Evolutionary conservation across 495 filamentous ascomycete species (phyloP).

Genomic region (Penicillium arizonense): DNA sequence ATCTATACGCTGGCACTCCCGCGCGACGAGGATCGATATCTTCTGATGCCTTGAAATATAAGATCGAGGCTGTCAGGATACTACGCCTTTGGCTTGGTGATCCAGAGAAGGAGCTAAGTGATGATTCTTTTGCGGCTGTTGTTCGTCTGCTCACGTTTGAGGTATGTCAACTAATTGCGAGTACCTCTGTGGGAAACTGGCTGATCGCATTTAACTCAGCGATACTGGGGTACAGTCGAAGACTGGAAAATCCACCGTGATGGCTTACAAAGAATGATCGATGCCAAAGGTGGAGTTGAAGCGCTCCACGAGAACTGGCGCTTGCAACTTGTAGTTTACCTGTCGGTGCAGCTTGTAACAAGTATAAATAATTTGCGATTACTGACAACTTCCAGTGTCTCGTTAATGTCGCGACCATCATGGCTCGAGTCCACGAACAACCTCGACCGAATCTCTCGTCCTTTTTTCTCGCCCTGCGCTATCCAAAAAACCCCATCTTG

Average conservation of each 20-base stretch:
- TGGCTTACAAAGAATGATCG: slow-evolving; percentile 29
- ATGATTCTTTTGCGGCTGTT: slow-evolving; percentile 27
- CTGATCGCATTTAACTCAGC: slow-evolving; percentile 11
- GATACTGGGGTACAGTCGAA: slow-evolving; percentile 30
- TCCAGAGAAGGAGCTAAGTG: slow-evolving; percentile 22
- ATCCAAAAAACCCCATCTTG: slow-evolving; percentile 6
- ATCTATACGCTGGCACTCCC: slow-evolving; percentile 18
- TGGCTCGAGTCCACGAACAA: slow-evolving; percentile 29
- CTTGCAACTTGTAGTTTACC: slow-evolving; percentile 24
- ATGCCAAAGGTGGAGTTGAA: slow-evolving; percentile 24
- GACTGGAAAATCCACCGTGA: slow-evolving; percentile 28
- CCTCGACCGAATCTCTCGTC: slow-evolving; percentile 10
- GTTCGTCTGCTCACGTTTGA: slow-evolving; percentile 30
- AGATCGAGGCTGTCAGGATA: slow-evolving; percentile 19
- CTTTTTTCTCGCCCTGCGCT: not conserved
- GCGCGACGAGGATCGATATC: slow-evolving; percentile 11
- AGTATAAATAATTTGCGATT: not conserved
- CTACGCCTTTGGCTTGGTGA: slow-evolving; percentile 21
- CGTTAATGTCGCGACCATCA: slow-evolving; percentile 27
- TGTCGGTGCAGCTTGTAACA: slow-evolving; percentile 15
- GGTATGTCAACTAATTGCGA: slow-evolving; percentile 9
- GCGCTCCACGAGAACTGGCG: slow-evolving; percentile 25
- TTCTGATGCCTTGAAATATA: slow-evolving; percentile 13
- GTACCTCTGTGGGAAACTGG: not conserved
- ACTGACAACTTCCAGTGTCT: slow-evolving; percentile 16